Evolutionary conservation across 805 yeast genomes (phyloP).

Genomic region (Brettanomyces nanus): DNA sequence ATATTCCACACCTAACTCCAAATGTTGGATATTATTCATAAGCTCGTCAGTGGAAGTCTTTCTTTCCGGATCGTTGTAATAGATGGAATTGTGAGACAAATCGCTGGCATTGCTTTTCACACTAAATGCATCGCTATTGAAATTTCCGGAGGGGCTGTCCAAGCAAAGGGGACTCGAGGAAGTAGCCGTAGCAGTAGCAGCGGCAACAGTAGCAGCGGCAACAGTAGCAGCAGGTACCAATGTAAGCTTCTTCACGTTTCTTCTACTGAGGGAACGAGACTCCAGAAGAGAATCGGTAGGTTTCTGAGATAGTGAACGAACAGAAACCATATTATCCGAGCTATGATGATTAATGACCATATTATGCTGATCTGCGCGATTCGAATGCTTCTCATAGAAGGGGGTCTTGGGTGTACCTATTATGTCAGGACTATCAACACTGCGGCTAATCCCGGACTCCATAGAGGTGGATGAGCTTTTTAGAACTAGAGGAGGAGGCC

Average conservation of each 20-base stretch:
- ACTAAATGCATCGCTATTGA: not conserved
- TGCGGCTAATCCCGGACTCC: not conserved
- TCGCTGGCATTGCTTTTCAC: not conserved
- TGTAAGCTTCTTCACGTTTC: slow-evolving; percentile 51
- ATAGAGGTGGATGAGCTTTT: not conserved
- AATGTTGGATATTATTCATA: slow-evolving; percentile 36
- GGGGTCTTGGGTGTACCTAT: slow-evolving; percentile 1
- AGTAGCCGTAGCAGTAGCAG: not conserved
- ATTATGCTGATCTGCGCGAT: not conserved
- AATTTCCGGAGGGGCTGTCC: not conserved
- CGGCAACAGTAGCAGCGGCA: not conserved
- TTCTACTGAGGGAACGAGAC: slow-evolving; percentile 41
- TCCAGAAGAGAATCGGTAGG: slow-evolving; percentile 15
- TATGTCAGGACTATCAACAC: not conserved
- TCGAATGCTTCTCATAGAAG: slow-evolving; percentile 1
- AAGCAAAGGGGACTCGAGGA: no score
- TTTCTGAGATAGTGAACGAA: slow-evolving; percentile 2
- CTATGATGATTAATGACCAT: slow-evolving; percentile 8
- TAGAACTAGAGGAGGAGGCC: slow-evolving; percentile 6
- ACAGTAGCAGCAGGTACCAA: slow-evolving; percentile 18
- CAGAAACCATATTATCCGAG: slow-evolving; percentile 8
- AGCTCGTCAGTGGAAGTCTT: slow-evolving; percentile 28
- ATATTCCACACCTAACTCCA: slow-evolving; percentile 48
- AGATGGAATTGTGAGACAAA: not conserved
- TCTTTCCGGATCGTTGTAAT: slow-evolving; percentile 22